phyloP scores from a whole-genome alignment of 208 protist species.

The Wallacemonas sp. region DNA sequence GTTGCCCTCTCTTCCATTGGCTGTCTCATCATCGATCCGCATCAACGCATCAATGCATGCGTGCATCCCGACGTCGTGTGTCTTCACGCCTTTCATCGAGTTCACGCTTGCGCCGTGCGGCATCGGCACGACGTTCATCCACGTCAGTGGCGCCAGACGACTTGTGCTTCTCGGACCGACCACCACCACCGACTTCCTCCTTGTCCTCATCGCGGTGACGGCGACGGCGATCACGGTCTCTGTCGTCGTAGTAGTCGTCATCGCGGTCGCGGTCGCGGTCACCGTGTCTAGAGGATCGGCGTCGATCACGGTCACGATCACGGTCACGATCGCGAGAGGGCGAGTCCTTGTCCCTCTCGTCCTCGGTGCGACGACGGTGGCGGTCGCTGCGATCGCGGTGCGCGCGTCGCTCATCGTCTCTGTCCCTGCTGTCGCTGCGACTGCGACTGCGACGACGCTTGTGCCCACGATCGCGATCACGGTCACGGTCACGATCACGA shows the following conservation, averaged over 20 bases:
- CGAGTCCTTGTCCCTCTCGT: no score
- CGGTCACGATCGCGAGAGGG: no score
- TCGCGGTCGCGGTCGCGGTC: constrained; percentile 29
- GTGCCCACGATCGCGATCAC: constrained; percentile 12
- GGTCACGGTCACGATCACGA: constrained; percentile 1
- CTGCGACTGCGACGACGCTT: constrained; percentile 21
- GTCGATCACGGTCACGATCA: not conserved
- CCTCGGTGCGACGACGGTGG: not conserved
- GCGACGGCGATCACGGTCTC: constrained; percentile 8
- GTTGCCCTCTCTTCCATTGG: no score
- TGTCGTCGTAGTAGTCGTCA: constrained; percentile 13
- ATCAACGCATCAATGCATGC: not conserved
- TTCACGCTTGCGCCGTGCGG: constrained; percentile 1
- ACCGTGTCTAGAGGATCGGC: not conserved
- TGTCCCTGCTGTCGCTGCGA: not conserved
- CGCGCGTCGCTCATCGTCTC: not conserved
- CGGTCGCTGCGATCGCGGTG: constrained; percentile 13
- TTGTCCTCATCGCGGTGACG: constrained; percentile 18
- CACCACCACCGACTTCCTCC: not conserved
- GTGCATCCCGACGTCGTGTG: not conserved
- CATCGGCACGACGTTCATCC: not conserved
- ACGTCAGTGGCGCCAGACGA: not conserved
- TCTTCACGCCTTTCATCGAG: constrained; percentile 18
- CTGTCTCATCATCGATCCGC: no score
- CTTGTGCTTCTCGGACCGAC: not conserved